Conservation (phyloP, 257 asterid genomes). For the Solanum medicagineum region DNA sequence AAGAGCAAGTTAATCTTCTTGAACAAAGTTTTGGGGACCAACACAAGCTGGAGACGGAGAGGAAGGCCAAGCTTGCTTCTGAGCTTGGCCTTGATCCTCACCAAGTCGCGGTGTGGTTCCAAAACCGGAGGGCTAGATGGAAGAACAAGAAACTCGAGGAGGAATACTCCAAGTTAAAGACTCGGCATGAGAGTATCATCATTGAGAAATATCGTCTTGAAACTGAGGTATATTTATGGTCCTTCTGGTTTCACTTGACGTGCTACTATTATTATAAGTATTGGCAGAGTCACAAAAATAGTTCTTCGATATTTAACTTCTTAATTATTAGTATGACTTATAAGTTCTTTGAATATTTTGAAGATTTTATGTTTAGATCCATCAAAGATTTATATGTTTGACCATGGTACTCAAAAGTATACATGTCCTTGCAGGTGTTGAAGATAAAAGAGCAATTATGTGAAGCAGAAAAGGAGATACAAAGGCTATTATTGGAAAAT, state of each 20-base stretch:
- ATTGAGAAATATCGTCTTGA: conserved; percentile 63
- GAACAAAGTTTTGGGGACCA: conserved; percentile 37
- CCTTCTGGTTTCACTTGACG: not conserved
- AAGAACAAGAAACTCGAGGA: not conserved
- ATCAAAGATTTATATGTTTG: not conserved
- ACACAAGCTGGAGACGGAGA: conserved; percentile 12
- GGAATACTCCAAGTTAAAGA: conserved; percentile 11
- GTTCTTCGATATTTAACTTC: not conserved
- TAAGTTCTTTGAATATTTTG: no score
- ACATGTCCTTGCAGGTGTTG: conserved; percentile 8
- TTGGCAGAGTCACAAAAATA: not conserved
- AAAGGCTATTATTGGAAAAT: conserved; percentile 15
- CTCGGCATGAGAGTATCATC: conserved; percentile 31
- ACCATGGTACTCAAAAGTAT: not conserved
- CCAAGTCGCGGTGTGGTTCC: conserved; percentile 13
- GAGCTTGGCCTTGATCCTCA: not conserved
- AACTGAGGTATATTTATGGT: conserved; percentile 27
- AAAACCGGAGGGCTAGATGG: conserved; percentile 1
- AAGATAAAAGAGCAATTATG: conserved; percentile 42
- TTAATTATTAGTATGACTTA: not conserved
- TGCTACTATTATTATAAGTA: not conserved
- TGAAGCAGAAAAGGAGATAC: conserved; percentile 37
- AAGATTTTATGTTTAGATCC: not conserved
- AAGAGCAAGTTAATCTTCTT: conserved; percentile 9
- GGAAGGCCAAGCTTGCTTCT: conserved; percentile 10